A percentile compares a stretch with the other conserved stretches of the same genome.
These are phyloP conservation scores for Alternaria dauci DNA, from an alignment of 2,329 filamentous ascomycete genomes.

Conservation along the genomic window DNA sequence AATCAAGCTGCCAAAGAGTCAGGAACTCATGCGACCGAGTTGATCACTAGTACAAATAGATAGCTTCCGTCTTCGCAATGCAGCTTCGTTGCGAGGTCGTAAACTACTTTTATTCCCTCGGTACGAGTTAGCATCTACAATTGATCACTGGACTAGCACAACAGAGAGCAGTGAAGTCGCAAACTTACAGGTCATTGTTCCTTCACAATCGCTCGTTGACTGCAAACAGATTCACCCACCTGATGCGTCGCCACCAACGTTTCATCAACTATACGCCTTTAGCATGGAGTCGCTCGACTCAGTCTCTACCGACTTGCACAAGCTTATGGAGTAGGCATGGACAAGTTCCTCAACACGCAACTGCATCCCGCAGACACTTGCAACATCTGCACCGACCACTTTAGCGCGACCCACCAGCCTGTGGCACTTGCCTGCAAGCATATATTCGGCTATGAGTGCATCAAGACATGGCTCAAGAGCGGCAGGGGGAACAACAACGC, in stretches of 20 bases:
- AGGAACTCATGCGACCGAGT: not conserved
- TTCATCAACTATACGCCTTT: not conserved
- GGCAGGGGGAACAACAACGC: slow-evolving; percentile 35
- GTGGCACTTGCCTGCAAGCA: slow-evolving; percentile 44
- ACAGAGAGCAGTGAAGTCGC: slow-evolving; percentile 1
- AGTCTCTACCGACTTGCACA: not conserved
- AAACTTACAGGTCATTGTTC: slow-evolving; percentile 1
- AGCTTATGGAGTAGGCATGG: slow-evolving; percentile 25
- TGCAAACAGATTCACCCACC: slow-evolving; percentile 1
- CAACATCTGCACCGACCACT: slow-evolving; percentile 39
- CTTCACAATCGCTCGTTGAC: slow-evolving; percentile 7
- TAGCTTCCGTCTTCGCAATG: not conserved
- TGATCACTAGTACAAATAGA: not conserved
- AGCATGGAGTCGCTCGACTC: not conserved
- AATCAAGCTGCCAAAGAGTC: not conserved
- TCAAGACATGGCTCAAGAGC: slow-evolving; percentile 37
- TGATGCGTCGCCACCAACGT: slow-evolving; percentile 3
- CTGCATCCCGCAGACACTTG: slow-evolving; percentile 39
- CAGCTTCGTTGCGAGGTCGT: not conserved
- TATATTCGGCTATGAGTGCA: slow-evolving; percentile 44
- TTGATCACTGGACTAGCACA: not conserved
- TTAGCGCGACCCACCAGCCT: slow-evolving; percentile 34
- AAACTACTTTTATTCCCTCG: not conserved
- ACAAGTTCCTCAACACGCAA: slow-evolving; percentile 34
- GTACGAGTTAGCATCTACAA: not conserved